phyloP scores from a whole-genome alignment of 2,329 filamentous ascomycete genomes.

The Aureobasidium mangrovei region DNA sequence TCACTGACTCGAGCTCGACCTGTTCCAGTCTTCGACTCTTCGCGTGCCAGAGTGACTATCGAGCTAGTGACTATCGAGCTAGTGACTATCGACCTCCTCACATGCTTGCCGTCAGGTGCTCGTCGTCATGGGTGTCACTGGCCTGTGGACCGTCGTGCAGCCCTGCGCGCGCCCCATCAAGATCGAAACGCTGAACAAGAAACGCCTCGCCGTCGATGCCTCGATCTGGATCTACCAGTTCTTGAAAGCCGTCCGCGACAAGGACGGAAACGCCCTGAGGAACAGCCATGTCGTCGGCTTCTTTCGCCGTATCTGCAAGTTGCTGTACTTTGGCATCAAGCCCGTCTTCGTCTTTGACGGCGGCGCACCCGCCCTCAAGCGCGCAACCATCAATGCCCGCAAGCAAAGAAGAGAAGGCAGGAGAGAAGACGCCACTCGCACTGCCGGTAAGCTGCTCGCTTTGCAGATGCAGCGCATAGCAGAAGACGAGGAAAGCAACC shows the following conservation, averaged over 20 bases:
- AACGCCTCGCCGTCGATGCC: conserved; percentile 91
- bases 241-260: conserved; percentile 95
- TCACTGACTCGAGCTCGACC: too few relatives aligned
- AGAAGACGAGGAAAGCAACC: conserved; percentile 70
- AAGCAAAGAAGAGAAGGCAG: conserved; percentile 77
- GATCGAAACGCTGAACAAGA: conserved; percentile 90
- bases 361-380: conserved; percentile 80
- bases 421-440: conserved; percentile 84
- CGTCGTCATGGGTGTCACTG: conserved; percentile 80
- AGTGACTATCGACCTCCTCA: background rate
- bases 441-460: conserved; percentile 82
- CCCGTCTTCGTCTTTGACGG: conserved; percentile 98
- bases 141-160: conserved; percentile 92
- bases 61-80: too few relatives aligned
- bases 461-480: conserved; percentile 88
- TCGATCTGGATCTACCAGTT: conserved; percentile 99
- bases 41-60: too few relatives aligned
- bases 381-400: conserved; percentile 75
- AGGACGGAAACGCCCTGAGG: conserved; percentile 90
- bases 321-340: conserved; percentile 91
- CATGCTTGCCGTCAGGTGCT: background rate
- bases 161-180: conserved; percentile 94
- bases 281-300: conserved; percentile 97
- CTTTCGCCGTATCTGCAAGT: conserved; percentile 95
- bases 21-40: too few relatives aligned